Evolutionary conservation across 75 land plant species (phyloP).

Genomic region (Sequoiadendron giganteum): DNA sequence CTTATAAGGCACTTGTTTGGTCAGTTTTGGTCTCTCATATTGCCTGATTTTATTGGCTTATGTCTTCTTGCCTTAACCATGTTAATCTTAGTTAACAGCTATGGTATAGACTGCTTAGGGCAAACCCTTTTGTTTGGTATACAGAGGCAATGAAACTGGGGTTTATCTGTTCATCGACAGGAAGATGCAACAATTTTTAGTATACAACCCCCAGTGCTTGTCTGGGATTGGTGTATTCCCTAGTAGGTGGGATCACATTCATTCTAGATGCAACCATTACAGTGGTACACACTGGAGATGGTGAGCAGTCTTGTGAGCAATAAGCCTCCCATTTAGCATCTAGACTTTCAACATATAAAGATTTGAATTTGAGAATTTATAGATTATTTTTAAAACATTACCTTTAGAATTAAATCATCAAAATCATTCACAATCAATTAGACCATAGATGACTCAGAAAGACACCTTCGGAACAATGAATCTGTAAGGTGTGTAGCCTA

Average conservation of each 20-base stretch:
- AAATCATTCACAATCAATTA: no score
- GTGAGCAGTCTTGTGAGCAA: no score
- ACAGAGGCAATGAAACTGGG: no score
- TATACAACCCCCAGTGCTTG: no score
- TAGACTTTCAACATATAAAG: neutral
- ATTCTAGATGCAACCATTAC: no score
- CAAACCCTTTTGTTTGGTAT: no score
- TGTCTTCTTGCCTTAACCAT: neutral
- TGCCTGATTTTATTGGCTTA: neutral
- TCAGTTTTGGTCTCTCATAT: no score
- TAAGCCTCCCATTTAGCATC: neutral
- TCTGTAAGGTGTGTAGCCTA: neutral
- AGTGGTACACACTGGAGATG: no score
- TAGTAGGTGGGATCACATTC: no score
- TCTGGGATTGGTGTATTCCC: no score
- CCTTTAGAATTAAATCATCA: neutral
- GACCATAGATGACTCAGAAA: neutral
- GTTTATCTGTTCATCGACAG: no score
- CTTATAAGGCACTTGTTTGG: neutral
- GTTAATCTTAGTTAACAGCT: neutral
- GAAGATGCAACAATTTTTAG: no score
- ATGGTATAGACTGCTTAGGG: neutral
- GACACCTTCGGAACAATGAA: neutral
- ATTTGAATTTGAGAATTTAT: neutral
- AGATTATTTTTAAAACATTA: neutral